Evolutionary conservation across 2,329 filamentous ascomycete genomes (phyloP).

Genomic region (Zelopaecilomyces penicillatus): DNA sequence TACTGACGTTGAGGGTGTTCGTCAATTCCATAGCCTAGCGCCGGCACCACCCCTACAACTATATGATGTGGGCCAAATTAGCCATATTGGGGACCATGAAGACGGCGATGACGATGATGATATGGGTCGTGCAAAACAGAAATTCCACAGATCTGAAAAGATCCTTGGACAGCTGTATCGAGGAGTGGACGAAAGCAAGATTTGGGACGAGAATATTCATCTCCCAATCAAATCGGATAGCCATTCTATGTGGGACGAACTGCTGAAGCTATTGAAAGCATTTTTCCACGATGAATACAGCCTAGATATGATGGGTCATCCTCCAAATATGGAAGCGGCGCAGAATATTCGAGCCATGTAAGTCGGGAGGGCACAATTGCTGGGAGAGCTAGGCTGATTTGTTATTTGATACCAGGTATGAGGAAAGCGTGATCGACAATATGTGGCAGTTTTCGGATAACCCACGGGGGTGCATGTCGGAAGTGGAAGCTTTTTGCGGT

Average conservation of each 20-base stretch:
- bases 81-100: conserved; percentile 21
- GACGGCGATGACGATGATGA: conserved; percentile 34
- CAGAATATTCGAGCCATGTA: conserved; percentile 39
- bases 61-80: conserved; percentile 36
- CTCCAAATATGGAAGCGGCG: conserved; percentile 27
- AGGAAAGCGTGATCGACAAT: conserved; percentile 31
- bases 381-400: too few relatives aligned
- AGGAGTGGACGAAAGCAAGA: conserved; percentile 61
- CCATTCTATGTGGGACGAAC: conserved; percentile 34
- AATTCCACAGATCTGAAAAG: conserved; percentile 61
- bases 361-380: conserved; percentile 25
- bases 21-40: conserved; percentile 30
- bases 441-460: conserved; percentile 39
- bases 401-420: conserved; percentile 29
- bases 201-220: conserved; percentile 47
- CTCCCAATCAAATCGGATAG: conserved; percentile 17
- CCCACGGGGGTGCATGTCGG: conserved; percentile 33
- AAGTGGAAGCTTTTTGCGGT: conserved; percentile 48
- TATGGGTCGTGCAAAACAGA: conserved; percentile 33
- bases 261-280: conserved; percentile 22
- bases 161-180: conserved; percentile 64
- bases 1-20: too few relatives aligned
- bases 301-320: conserved; percentile 23
- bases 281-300: conserved; percentile 9
- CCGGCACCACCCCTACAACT: conserved; percentile 36